Conservation (phyloP, 2,329 filamentous ascomycete species). For the Aureobasidium sp. region DNA sequence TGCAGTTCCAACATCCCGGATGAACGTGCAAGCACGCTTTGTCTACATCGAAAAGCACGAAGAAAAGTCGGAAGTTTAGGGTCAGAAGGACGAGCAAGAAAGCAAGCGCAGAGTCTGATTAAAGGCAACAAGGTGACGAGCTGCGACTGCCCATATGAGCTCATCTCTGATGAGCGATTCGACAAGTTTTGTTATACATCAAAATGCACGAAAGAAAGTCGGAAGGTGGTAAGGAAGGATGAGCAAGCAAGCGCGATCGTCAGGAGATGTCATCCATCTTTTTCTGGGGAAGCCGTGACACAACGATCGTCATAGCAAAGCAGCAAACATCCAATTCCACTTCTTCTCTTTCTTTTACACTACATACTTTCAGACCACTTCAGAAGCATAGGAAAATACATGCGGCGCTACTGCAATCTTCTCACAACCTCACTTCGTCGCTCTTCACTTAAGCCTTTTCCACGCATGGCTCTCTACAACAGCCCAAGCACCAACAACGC, state of each 20-base stretch:
- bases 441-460: not conserved
- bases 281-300: slow-evolving; percentile 7
- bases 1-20: not conserved
- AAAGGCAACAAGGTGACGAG: too few species aligned
- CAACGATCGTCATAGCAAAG: slow-evolving; percentile 7
- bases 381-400: not conserved
- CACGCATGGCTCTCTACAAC: slow-evolving; percentile 10
- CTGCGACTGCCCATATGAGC: too few species aligned
- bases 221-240: not conserved
- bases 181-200: not conserved
- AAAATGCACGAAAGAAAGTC: not conserved
- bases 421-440: not conserved
- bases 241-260: slow-evolving; percentile 2
- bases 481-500: not conserved
- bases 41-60: not conserved
- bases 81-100: not conserved
- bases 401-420: not conserved
- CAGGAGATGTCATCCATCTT: not conserved
- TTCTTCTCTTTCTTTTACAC: not conserved
- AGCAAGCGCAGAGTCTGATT: not conserved
- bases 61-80: not conserved
- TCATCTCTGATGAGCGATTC: not conserved
- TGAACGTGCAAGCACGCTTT: not conserved
- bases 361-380: not conserved
- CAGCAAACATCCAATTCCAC: not conserved